A percentile compares a stretch with the other conserved stretches of the same genome.
These are phyloP conservation scores for Debaryomyces udenii DNA, from an alignment of 1,139 yeast genomes.

Conservation along the genomic window DNA sequence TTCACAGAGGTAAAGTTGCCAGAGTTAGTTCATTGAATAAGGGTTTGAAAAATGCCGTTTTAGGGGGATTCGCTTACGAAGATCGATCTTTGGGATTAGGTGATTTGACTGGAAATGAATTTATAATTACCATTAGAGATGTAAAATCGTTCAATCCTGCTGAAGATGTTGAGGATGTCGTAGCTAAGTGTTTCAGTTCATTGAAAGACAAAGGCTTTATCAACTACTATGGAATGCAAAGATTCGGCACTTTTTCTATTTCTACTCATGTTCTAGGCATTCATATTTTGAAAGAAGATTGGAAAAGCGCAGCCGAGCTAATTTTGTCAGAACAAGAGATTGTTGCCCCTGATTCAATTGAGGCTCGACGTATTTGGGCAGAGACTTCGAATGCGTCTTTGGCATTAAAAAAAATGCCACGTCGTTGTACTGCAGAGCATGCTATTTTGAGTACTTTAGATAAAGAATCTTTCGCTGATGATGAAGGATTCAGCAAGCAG, in stretches of 20 bases:
- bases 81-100: conserved; percentile 72
- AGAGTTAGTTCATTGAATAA: conserved; percentile 77
- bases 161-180: conserved; percentile 41
- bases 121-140: conserved; percentile 79
- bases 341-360: conserved; percentile 79
- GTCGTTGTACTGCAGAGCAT: conserved; percentile 82
- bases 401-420: conserved; percentile 80
- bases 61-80: conserved; percentile 78
- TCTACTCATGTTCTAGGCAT: conserved; percentile 89
- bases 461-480: conserved; percentile 44
- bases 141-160: conserved; percentile 41
- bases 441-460: conserved; percentile 66
- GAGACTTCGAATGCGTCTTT: conserved; percentile 66
- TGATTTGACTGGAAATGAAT: conserved; percentile 85
- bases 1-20: conserved; percentile 73
- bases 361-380: conserved; percentile 82
- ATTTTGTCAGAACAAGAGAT: conserved; percentile 83
- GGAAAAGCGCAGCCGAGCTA: conserved; percentile 78
- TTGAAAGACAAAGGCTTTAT: conserved; percentile 75
- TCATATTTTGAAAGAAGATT: conserved; percentile 67
- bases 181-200: conserved; percentile 58
- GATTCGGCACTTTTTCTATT: conserved; percentile 93
- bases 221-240: conserved; percentile 94
- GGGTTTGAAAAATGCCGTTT: conserved; percentile 68
- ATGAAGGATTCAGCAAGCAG: conserved; percentile 48